Evolutionary conservation across 306 rosid species (phyloP), one percentile per base, ranked within the genome.

Genomic region (Sphenostylis stenocarpa): DNA sequence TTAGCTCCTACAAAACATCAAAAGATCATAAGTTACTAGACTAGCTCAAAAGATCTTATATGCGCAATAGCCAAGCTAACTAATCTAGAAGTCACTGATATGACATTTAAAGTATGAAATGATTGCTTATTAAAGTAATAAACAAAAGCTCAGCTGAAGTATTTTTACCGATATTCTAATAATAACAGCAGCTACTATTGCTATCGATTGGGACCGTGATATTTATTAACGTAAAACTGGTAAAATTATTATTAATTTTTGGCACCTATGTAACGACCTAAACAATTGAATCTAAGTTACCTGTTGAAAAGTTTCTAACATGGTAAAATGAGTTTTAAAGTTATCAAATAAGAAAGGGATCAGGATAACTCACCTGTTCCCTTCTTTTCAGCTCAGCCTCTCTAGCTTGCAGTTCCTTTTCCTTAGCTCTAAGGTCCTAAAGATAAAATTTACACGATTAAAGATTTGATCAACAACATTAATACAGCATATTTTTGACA

Each of bases 301-400:
- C 67, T n/a, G n/a, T n/a, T n/a, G n/a, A n/a, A n/a, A 48, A 38
- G 49, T 51, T 44, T 39, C 53, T 52, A 41, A 67, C 17, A 3
- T 28, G 56, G 34, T 15, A 49, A 72, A 24, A 16, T 26, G 23
- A 24, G 10, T 76, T 72, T 17, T 12, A 44, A 48, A 66, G 72
- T 61, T 29, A 67, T 19, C 45, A 51, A 67, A 79, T 29, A 67
- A 45, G 19, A 36, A 67, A 45, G 19, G 29, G 70, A 84, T 78
- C 57, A 43, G 15, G 60, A 75, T 53, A 34, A 86, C 38, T 82
- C 75, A 92, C 99, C 90, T 88, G 94, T 84, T 92, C 99, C 89
- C 88, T 92, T 88, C 80, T 91, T 80, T 69, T 88, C 85, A 95
- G 82, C 55, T 95, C 99, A 81, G 97, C 90, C 80, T 95, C 99